phyloP scores from a whole-genome alignment of 768 basidiomycete genomes.

The Auriculariales sp. region DNA sequence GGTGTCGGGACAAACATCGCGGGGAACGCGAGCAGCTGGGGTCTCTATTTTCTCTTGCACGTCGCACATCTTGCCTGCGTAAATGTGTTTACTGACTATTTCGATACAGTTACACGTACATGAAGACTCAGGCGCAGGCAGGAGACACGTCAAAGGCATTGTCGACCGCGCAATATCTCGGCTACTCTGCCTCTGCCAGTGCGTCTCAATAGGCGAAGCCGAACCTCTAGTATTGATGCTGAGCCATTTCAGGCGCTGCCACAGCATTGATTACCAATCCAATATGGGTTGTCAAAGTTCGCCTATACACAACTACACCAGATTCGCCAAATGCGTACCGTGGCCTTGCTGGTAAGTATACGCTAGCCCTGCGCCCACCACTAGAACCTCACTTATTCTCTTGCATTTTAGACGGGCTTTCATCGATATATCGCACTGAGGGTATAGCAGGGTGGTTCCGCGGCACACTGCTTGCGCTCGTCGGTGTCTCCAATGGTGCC shows the following conservation, averaged over 20 bases:
- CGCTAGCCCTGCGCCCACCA: not conserved
- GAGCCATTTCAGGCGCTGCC: slow-evolving; percentile 50
- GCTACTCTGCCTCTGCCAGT: slow-evolving; percentile 95
- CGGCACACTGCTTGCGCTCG: slow-evolving; percentile 74
- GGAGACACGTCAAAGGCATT: slow-evolving; percentile 52
- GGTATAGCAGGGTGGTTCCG: slow-evolving; percentile 72
- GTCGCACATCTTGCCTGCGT: slow-evolving; percentile 21
- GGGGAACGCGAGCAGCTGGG: slow-evolving; percentile 95
- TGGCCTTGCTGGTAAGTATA: slow-evolving; percentile 70
- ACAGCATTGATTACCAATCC: slow-evolving; percentile 95
- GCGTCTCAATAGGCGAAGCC: no score
- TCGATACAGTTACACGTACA: slow-evolving; percentile 71
- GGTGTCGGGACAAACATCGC: slow-evolving; percentile 84
- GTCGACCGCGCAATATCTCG: slow-evolving; percentile 64
- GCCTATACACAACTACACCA: slow-evolving; percentile 78
- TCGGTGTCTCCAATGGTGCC: slow-evolving; percentile 90
- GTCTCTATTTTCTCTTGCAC: slow-evolving; percentile 94
- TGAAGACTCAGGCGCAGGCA: slow-evolving; percentile 57
- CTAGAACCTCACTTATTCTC: not conserved
- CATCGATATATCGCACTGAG: slow-evolving; percentile 54
- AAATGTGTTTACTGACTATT: not conserved
- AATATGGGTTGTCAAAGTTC: slow-evolving; percentile 93
- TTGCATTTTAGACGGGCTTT: slow-evolving; percentile 44
- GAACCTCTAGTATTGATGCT: slow-evolving; percentile 4
- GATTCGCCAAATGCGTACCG: slow-evolving; percentile 62